Evolutionary conservation across 2,329 filamentous ascomycete species (phyloP), one percentile per base, ranked within the genome.

Genomic region (Fusarium sororula): DNA sequence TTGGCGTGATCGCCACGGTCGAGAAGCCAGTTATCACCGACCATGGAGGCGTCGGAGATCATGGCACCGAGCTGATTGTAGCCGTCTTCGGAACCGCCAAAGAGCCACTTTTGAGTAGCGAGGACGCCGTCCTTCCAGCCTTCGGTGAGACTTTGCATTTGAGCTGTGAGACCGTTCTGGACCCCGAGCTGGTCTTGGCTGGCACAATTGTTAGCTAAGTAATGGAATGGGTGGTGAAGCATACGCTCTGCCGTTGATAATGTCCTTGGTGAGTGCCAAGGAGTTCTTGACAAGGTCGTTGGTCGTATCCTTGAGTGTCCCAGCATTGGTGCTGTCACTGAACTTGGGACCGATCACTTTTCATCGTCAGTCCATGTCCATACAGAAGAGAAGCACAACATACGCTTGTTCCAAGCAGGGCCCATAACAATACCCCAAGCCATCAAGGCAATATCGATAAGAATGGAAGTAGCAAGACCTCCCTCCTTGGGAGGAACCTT

Each of bases 211-310:
- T 68, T 20, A 68, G 61, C 17, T 26, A 3, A 2, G n/a, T 2
- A 24, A n/a, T 7, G 7, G 13, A 22, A n/a, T 1, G 3, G 22
- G 12, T 14, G 6, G 8, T 15, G 2, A 20, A 9, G 44, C 66
- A 26, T 58, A 69, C 60, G 68, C 60, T 56, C 66, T 32, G 12
- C 48, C 38, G 28, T 58, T 69, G 4, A 69, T 50, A 2, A 71
- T 69, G 12, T 71, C 68, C 32, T 71, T 71, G 2, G 66, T 58
- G 15, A 71, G 55, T 17, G 68, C 55, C 39, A 71, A 14, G 7
- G 68, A 68, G 45, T 71, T 71, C 35, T 71, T 71, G 18, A 71
- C 65, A 17, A 71, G 38, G 24, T 69, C 68, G 30, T 71, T 69
- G 2, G 68, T 69, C 1, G 65, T 70, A 20, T 70, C 68, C 22